Evolutionary conservation across 2,329 filamentous ascomycete genomes (phyloP).

Genomic region (Paecilomyces variotii): DNA sequence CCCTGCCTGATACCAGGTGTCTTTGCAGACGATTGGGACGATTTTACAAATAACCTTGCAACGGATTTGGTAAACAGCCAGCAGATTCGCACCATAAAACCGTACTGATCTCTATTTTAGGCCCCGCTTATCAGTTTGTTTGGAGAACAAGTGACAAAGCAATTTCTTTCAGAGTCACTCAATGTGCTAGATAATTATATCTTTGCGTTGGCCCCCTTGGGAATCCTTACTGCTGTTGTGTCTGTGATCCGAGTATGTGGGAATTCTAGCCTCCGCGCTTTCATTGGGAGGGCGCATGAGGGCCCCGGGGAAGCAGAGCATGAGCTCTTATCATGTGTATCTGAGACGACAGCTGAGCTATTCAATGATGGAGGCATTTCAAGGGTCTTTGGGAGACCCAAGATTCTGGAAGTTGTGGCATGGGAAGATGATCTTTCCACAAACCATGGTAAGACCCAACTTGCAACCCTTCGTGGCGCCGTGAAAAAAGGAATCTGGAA

Average conservation of each 20-base stretch:
- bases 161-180: conserved; percentile 40
- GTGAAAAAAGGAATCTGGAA: conserved; percentile 16
- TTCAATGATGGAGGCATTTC: conserved; percentile 37
- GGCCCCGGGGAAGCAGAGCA: conserved; percentile 32
- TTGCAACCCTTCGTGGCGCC: conserved; percentile 20
- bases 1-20: conserved; percentile 12
- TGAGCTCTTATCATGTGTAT: conserved; percentile 42
- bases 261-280: conserved; percentile 33
- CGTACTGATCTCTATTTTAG: conserved; percentile 7
- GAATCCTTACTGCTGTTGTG: conserved; percentile 38
- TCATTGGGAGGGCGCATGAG: conserved; percentile 41
- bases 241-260: conserved; percentile 41
- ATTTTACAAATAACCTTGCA: conserved; percentile 33
- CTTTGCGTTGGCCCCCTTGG: conserved; percentile 41
- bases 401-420: conserved; percentile 28
- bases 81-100: neutral
- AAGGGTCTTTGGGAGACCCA: conserved; percentile 26
- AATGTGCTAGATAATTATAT: conserved; percentile 37
- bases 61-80: conserved; percentile 26
- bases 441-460: conserved; percentile 11
- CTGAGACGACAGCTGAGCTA: conserved; percentile 38
- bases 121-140: conserved; percentile 35
- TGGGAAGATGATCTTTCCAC: conserved; percentile 36
- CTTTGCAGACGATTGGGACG: conserved; percentile 24
- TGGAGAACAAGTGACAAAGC: conserved; percentile 41